Base-by-base conservation (phyloP, 31 red algal species). In the Asparagopsis taxiformis region DNA sequence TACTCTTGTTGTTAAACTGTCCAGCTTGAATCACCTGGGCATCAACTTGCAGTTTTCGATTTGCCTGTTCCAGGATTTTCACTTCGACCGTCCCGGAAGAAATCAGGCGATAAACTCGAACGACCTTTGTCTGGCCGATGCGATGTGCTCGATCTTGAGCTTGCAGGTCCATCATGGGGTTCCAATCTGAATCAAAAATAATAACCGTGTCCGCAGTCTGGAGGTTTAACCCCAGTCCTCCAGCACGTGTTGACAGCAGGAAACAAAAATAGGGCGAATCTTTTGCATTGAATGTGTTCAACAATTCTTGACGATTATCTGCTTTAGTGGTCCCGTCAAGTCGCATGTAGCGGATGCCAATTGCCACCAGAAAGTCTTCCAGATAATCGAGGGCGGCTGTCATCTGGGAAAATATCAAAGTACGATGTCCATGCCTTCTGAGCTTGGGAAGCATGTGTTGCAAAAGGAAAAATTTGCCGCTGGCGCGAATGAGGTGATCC, bases 131-230 rank as follows among this genome's bases (percentile, higher is more conserved):
- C 75, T 99, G 96, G 21, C 96, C 96, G 57, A 99, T 99, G 20
- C 96, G 86, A 81, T 99, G 96, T 26, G 89, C 96, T 30, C 96
- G 87, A 57, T 99, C 96, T 68, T 99, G 96, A 49, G 96, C 96
- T 53, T 99, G 96, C n/a, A 99, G 73, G 52, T 99, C 96, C 96
- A 99, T 99, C 96, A 88, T 85, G 24, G 96, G 96, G 52, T 99
- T 99, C 96, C 96, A 99, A 61, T 99, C 96, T 3, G 82, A 89
- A 71, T 99, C 96, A 84, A 94, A 99, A 37, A 99, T 94, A 26
- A 99, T 91, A 0, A 99, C 96, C 16, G 96, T 99, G 72, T 99
- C 96, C 4, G 96, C 96, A 9, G 91, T 88, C 70, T 99, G 96
- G 49, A 99, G 84, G 58, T 99, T 99, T 23, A 99, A 54, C 3